These are phyloP conservation scores for Ophiostoma piceae DNA, from an alignment of 2,329 filamentous ascomycete genomes.

Conservation along the genomic window DNA sequence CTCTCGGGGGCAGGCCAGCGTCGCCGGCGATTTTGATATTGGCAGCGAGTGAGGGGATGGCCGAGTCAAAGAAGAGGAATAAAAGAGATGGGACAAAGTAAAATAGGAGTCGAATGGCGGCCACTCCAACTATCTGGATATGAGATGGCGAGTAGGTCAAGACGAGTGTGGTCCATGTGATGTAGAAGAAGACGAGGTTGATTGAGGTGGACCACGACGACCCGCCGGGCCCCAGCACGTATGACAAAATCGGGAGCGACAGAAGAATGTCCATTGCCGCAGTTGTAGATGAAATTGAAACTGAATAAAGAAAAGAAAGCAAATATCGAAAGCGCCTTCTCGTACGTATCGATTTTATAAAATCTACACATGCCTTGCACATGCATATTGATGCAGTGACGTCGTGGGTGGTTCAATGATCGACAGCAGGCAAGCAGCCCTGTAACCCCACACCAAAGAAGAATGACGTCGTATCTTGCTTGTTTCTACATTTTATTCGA, in stretches of 20 bases:
- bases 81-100: neutral
- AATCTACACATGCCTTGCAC: neutral
- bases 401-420: neutral
- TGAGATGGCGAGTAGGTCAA: constrained; percentile 61
- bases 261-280: neutral
- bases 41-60: neutral
- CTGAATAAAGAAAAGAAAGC: neutral
- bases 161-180: constrained; percentile 82
- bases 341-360: neutral
- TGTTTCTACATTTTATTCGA: neutral
- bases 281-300: too few relatives aligned
- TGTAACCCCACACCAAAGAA: neutral
- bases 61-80: neutral
- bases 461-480: neutral
- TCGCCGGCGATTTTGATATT: neutral
- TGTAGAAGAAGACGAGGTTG: constrained; percentile 82
- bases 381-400: neutral
- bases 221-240: constrained; percentile 37
- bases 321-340: neutral
- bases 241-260: neutral
- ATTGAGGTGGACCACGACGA: constrained; percentile 71
- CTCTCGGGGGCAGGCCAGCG: neutral
- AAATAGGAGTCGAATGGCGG: neutral
- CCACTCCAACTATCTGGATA: neutral
- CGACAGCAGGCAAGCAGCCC: neutral